Evolutionary conservation across 2,329 filamentous ascomycete species (phyloP), one percentile per base, ranked within the genome.

Genomic region (Alternaria infectoria): DNA sequence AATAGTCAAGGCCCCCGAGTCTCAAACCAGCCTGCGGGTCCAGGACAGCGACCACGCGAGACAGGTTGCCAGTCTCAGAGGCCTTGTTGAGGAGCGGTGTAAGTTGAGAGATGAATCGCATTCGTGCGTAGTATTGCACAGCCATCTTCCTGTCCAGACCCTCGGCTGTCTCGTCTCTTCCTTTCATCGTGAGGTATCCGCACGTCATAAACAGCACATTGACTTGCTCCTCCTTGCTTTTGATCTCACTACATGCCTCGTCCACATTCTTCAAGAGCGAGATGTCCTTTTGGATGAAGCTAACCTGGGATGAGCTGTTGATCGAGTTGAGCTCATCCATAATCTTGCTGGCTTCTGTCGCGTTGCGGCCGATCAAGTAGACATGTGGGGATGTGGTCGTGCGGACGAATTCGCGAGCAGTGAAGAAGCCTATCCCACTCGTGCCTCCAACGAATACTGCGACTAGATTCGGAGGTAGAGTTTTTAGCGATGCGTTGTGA

Each of bases 141-240:
- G 66, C 64, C 64, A 75, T 68, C 56, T 77, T 78, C 26, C 69
- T 67, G 47, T 80, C 75, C 10, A 82, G 66, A 10, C 78, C 78
- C 68, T 82, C 80, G 7, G 47, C 25, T 3, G 79, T 81, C 47
- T 77, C 77, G 11, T 73, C 69, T 6, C 81, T 71, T n/a, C 81
- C 81, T 46, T 73, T 73, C 7, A 82, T 59, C 3, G 81, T 81
- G 66, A 85, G 76, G 69, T 82, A 83, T 4, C 86, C 86, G 2
- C 82, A 82, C 1, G 81, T 86, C 57, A 88, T 80, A 69, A 88
- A 86, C 0, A 89, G 74, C 4, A 88, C 72, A 70, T 89, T 87
- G 59, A 90, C 81, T 25, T 81, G 80, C 40, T 77, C 74, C 70
- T 89, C 87, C 63, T 83, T 84, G 28, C 74, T 70, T 62, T 77